Evolutionary conservation across 768 basidiomycete species (phyloP).

Genomic region (Rhodocollybia butyracea): DNA sequence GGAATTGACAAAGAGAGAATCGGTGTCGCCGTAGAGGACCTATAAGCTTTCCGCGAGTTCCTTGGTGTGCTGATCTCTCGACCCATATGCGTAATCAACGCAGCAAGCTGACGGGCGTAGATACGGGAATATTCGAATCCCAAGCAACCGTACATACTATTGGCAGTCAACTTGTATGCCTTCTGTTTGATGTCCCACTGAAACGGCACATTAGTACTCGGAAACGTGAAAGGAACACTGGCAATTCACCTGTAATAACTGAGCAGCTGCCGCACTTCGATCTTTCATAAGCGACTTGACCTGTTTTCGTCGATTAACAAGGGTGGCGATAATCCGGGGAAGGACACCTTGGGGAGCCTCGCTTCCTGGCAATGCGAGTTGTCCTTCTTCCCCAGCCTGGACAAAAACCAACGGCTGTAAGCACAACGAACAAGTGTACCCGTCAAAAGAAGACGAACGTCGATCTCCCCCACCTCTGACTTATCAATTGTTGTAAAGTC

Average conservation of each 20-base stretch:
- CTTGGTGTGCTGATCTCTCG: conserved; percentile 94
- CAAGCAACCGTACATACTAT: conserved; percentile 99
- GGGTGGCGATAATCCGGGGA: conserved; percentile 96
- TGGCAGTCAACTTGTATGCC: conserved; percentile 95
- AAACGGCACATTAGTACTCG: too few relatives aligned
- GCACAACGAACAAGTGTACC: too few relatives aligned
- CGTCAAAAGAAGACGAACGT: conserved; percentile 21
- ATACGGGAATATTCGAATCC: conserved; percentile 97
- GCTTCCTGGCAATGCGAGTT: conserved; percentile 81
- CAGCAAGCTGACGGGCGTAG: conserved; percentile 93
- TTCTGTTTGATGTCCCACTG: conserved; percentile 98
- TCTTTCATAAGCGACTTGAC: conserved; percentile 97
- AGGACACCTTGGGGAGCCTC: conserved; percentile 81
- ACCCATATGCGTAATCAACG: conserved; percentile 96
- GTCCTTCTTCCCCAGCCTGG: conserved; percentile 68
- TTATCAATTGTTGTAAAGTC: conserved; percentile 95
- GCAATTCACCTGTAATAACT: conserved; percentile 81
- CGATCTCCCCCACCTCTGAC: conserved; percentile 54
- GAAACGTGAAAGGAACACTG: too few relatives aligned
- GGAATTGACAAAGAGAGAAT: conserved; percentile 98
- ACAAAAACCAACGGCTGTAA: conserved; percentile 7
- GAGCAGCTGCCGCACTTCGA: conserved; percentile 62
- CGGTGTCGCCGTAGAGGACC: conserved; percentile 99
- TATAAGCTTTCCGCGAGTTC: conserved; percentile 89
- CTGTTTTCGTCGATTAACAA: conserved; percentile 84